These are phyloP conservation scores for Pyrenophora seminiperda DNA, from an alignment of 2,329 filamentous ascomycete genomes.

Conservation along the genomic window DNA sequence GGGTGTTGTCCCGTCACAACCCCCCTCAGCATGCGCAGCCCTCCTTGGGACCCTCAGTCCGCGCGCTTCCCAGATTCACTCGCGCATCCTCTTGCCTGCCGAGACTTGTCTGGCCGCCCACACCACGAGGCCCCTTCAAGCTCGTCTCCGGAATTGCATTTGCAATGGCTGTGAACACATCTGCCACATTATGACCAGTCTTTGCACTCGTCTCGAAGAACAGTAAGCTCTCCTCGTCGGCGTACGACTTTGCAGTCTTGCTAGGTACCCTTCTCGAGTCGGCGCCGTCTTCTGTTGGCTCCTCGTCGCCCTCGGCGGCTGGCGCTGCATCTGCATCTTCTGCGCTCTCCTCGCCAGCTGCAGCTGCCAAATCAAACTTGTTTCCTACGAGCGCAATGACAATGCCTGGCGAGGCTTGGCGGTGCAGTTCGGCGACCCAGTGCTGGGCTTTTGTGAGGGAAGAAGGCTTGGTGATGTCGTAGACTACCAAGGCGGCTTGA, in stretches of 20 bases:
- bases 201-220: slow-evolving; percentile 99
- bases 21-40: slow-evolving; percentile 78
- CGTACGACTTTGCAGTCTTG: slow-evolving; percentile 90
- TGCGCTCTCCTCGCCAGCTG: slow-evolving; percentile 41
- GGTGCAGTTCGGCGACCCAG: slow-evolving; percentile 97
- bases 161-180: slow-evolving; percentile 97
- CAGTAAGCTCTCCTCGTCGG: slow-evolving; percentile 88
- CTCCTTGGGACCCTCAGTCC: slow-evolving; percentile 78
- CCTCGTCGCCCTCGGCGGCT: slow-evolving; percentile 55
- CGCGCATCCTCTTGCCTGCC: slow-evolving; percentile 67
- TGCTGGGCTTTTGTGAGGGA: slow-evolving; percentile 97
- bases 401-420: slow-evolving; percentile 93
- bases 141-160: slow-evolving; percentile 98
- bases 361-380: slow-evolving; percentile 75
- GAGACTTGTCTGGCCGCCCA: slow-evolving; percentile 61
- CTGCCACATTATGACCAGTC: slow-evolving; percentile 89
- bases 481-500: slow-evolving; percentile 95
- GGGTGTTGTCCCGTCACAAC: neutral
- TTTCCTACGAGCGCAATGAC: slow-evolving; percentile 97
- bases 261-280: slow-evolving; percentile 87
- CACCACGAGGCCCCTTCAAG: slow-evolving; percentile 83
- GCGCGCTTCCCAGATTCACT: slow-evolving; percentile 79
- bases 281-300: slow-evolving; percentile 65
- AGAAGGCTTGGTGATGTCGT: slow-evolving; percentile 96
- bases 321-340: slow-evolving; percentile 58